Conservation (phyloP, 805 yeast genomes). For the Kodamaea nitidulidarum region DNA sequence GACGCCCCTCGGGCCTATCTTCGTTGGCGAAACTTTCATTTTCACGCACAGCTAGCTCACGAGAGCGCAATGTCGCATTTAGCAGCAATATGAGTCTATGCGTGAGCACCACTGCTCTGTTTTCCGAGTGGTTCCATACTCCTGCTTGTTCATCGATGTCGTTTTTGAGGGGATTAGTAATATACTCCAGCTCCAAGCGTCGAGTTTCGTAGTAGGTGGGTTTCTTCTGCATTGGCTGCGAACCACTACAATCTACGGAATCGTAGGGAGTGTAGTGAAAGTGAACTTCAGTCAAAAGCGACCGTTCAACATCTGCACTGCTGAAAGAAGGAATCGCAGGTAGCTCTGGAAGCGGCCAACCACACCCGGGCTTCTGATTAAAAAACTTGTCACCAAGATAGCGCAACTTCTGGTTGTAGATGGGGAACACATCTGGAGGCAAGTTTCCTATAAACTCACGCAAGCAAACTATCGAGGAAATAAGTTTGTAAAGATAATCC, state of each 20-base stretch:
- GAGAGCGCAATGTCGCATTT: conserved; percentile 43
- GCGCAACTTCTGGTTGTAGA: conserved; percentile 61
- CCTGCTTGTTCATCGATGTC: conserved; percentile 48
- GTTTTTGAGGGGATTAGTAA: conserved; percentile 61
- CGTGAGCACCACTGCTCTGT: conserved; percentile 44
- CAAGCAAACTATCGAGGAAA: conserved; percentile 78
- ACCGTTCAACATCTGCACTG: conserved; percentile 74
- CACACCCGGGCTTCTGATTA: conserved; percentile 19
- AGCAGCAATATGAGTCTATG: conserved; percentile 60
- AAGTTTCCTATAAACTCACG: conserved; percentile 78
- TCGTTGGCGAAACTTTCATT: conserved; percentile 21
- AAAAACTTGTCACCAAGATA: conserved; percentile 61
- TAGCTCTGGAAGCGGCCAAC: conserved; percentile 79
- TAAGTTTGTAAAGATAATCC: conserved; percentile 56
- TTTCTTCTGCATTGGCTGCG: conserved; percentile 15
- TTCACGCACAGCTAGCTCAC: conserved; percentile 45
- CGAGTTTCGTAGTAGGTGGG: conserved; percentile 53
- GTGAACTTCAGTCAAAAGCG: conserved; percentile 69
- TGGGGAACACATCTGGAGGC: conserved; percentile 75
- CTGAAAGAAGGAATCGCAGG: conserved; percentile 58
- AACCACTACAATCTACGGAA: conserved; percentile 31
- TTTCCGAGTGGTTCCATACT: conserved; percentile 38
- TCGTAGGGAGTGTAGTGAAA: conserved; percentile 54
- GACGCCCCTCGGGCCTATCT: conserved; percentile 32
- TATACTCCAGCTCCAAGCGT: conserved; percentile 62